Base-by-base conservation (phyloP, 495 filamentous ascomycete genomes). In the Parathielavia appendiculata region DNA sequence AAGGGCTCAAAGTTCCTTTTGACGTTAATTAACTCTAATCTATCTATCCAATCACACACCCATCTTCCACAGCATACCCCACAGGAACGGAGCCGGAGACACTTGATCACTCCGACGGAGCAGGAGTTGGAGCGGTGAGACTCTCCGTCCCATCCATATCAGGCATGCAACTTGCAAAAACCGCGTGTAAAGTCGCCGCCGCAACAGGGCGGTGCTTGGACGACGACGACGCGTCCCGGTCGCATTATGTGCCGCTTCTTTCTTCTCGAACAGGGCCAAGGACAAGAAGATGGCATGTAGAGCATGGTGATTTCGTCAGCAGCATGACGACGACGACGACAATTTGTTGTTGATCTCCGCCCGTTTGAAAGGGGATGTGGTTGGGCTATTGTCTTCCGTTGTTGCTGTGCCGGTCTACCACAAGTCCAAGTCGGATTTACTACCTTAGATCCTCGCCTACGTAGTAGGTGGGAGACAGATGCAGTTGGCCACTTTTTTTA, bases 11-110 rank as follows among this genome's bases (percentile, higher is more conserved):
- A 22, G 2, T 36, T 56, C n/a, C n/a, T n/a, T n/a, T n/a, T n/a
- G n/a, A n/a, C n/a, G n/a, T n/a, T 38, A 38, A 2, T 30, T 30
- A 6, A 26, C 45, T 32, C 19, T 12, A 12, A 20, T 16, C 23
- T 23, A 20, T 16, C 23, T 34, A 20, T 9, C 2, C 47, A 2
- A 12, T 22, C 34, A n/a, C 48, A 38, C 5, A 14, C 30, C n/a
- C 0, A 11, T 8, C 16, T 36, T 12, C 14, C 16, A 11, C 48
- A 30, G 1, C 23, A 19, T 14, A 4, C 30, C 53, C 44, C 41
- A 30, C 46, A 50, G 26, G 54, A 57, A 57, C 54, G 54, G 54
- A 57, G 54, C 30, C 54, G 54, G 54, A 57, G 45, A 6, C 1
- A 43, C 32, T 30, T 22, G 6, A 40, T 39, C 13, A 3, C 22